Evolutionary conservation across 108 stramenopile species (phyloP).

Genomic region (Ochromonas danica): DNA sequence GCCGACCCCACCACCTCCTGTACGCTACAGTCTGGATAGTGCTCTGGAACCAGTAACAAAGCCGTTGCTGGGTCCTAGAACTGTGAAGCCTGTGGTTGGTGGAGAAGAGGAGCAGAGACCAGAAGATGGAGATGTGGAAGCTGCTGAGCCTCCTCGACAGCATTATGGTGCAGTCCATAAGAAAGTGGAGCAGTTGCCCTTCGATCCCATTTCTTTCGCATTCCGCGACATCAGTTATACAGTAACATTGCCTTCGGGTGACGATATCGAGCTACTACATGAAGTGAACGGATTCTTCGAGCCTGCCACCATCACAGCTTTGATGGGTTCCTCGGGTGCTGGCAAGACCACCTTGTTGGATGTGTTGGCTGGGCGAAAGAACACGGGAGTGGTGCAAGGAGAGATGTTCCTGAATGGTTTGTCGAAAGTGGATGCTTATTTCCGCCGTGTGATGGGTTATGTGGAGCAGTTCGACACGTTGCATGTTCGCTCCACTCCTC

Average conservation of each 20-base stretch:
- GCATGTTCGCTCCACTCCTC: slow-evolving; percentile 71
- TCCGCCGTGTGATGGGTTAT: slow-evolving; percentile 34
- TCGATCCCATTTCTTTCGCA: slow-evolving; percentile 6
- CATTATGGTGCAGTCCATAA: background rate
- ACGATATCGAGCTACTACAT: slow-evolving; percentile 15
- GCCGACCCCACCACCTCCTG: slow-evolving; percentile 2
- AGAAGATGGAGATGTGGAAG: no score
- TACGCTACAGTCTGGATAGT: no score
- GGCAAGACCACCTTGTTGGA: slow-evolving; percentile 52
- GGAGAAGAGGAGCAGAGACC: no score
- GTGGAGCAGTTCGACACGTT: slow-evolving; percentile 65
- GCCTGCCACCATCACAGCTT: slow-evolving; percentile 37
- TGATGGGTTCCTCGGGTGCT: slow-evolving; percentile 53
- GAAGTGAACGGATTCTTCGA: slow-evolving; percentile 24
- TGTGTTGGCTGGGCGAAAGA: slow-evolving; percentile 49
- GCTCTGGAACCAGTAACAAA: no score
- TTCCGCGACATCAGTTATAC: slow-evolving; percentile 37
- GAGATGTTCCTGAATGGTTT: slow-evolving; percentile 60
- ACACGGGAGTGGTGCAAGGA: slow-evolving; percentile 49
- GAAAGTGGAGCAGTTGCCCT: slow-evolving; percentile 11
- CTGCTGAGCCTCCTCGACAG: no score
- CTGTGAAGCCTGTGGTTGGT: no score
- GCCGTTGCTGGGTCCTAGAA: no score
- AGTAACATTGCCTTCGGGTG: slow-evolving; percentile 32
- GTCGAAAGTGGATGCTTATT: slow-evolving; percentile 12